Percentiles rank a stretch among this genome's conserved stretches.
Evolutionary conservation across 2,329 filamentous ascomycete species (phyloP).

Genomic region (Colletotrichum sansevieriae): DNA sequence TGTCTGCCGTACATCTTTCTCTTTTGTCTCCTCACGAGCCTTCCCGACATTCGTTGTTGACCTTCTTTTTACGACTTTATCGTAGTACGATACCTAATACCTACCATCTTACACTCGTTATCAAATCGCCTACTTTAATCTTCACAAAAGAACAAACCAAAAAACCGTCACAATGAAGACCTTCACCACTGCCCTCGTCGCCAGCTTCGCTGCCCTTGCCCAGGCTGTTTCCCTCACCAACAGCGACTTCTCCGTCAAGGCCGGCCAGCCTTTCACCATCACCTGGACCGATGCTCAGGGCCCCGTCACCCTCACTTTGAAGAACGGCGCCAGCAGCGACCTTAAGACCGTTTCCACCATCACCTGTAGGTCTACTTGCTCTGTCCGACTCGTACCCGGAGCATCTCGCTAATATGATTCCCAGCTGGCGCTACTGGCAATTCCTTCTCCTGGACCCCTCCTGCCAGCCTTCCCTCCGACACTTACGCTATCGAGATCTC

Average conservation of each 20-base stretch:
- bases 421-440: conserved; percentile 51
- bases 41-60: conserved; percentile 41
- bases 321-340: conserved; percentile 52
- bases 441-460: conserved; percentile 56
- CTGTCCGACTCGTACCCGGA: background rate
- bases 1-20: background rate
- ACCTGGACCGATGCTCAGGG: conserved; percentile 57
- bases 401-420: background rate
- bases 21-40: conserved; percentile 36
- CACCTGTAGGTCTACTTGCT: conserved; percentile 50
- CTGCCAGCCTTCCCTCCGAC: conserved; percentile 52
- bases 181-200: conserved; percentile 47
- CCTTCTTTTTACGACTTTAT: conserved; percentile 29
- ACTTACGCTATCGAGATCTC: conserved; percentile 61
- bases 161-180: conserved; percentile 51
- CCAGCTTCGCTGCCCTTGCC: conserved; percentile 49
- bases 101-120: conserved; percentile 32
- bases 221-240: conserved; percentile 53
- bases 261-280: conserved; percentile 58
- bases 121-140: conserved; percentile 23
- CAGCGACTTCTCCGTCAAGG: conserved; percentile 50
- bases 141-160: conserved; percentile 35
- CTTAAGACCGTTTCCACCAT: conserved; percentile 53
- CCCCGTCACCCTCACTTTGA: conserved; percentile 57
- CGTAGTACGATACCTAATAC: conserved; percentile 40